Evolutionary conservation across 2,329 filamentous ascomycete species (phyloP), one percentile per base, ranked within the genome.

Genomic region (Pseudogymnoascus sp.): DNA sequence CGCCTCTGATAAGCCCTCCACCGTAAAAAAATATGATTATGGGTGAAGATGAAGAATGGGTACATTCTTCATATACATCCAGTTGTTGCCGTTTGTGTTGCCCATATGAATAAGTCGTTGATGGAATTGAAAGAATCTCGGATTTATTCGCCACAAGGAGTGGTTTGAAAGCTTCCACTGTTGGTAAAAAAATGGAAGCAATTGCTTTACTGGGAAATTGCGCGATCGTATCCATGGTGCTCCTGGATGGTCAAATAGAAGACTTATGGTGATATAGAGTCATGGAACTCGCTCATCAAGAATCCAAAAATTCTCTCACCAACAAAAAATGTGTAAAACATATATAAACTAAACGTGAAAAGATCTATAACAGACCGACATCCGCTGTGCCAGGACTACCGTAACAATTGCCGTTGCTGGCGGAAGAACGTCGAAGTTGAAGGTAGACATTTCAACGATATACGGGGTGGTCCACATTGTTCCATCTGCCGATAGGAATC

Each of bases 1-100:
- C 69, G 10, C 72, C 72, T 26, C 63, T 29, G 13, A 66, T 65
- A 3, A 72, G 47, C 4, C 71, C 72, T 10, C 72, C 72, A 4
- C 72, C 71, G 50, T 73, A 70, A 38, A 72, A 63, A 63, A 68
- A 74, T 24, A 73, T 61, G 2, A 73, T 63, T 29, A 73, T 70
- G 10, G 70, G 69, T 14, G 70, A 63, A 3, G 63, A 47, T 2
- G 35, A 31, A 4, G 61, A n/a, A 11, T 64, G 44, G 5, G 65
- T 50, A 3, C 61, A 14, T 26, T 59, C 26, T 11, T 61, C 40
- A 35, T 72, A 73, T 29, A 72, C 35, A 33, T 73, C 71, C 4
- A 73, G 64, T 47, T 66, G 65, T 61, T 74, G 72, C 0, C 72
- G 70, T 3, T 70, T 64, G 42, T 72, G 68, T 4, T 68, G 14